These are phyloP conservation scores for Arabis alpina DNA, from an alignment of 345 rosid species.

Conservation along the genomic window DNA sequence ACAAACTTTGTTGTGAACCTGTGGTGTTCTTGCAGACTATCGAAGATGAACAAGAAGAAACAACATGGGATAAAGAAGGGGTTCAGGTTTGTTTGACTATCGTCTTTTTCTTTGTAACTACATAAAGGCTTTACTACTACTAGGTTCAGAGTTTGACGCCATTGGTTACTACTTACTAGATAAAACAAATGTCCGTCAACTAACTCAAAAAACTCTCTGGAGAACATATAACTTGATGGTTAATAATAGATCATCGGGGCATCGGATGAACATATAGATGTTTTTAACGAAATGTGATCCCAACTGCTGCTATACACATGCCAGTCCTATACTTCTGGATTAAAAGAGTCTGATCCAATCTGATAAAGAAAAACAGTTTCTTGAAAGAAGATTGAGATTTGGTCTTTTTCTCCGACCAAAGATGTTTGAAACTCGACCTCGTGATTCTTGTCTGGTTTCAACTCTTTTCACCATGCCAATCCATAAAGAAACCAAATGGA, in stretches of 20 bases:
- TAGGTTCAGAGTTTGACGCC: conserved; percentile 76
- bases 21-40: conserved; percentile 51
- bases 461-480: conserved; percentile 38
- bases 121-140: conserved; percentile 55
- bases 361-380: conserved; percentile 22
- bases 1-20: conserved; percentile 27
- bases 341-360: conserved; percentile 25
- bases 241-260: conserved; percentile 70
- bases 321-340: conserved; percentile 45
- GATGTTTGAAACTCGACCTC: conserved; percentile 42
- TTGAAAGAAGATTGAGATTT: not conserved
- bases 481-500: conserved; percentile 39
- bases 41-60: conserved; percentile 73
- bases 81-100: conserved; percentile 59
- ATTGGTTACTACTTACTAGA: conserved; percentile 54
- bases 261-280: conserved; percentile 90
- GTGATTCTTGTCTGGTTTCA: conserved; percentile 47
- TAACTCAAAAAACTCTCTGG: conserved; percentile 3
- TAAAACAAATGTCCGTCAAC: conserved; percentile 22
- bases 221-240: no score
- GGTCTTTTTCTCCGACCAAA: conserved; percentile 21
- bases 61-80: conserved; percentile 72
- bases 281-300: conserved; percentile 86
- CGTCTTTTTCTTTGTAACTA: conserved; percentile 40
- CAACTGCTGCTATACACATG: conserved; percentile 65